Percentiles rank a stretch among this genome's conserved stretches.
Conservation (phyloP, 2,329 filamentous ascomycete species). For the Penicillium sp. region DNA sequence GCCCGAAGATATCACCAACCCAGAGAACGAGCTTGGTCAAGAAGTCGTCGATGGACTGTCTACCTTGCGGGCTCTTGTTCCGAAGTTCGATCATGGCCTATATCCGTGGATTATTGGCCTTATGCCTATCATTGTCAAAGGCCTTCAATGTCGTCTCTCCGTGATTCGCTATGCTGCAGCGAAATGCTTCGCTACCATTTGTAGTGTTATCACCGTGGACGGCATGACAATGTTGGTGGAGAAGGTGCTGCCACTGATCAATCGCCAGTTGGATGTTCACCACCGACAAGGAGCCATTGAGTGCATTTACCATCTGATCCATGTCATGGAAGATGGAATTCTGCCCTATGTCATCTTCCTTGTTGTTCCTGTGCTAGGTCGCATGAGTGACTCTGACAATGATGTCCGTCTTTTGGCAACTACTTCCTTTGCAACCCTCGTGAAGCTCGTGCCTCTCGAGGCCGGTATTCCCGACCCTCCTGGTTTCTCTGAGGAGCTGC, state of each 20-base stretch:
- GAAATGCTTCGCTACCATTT: conserved; percentile 94
- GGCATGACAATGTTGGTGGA: conserved; percentile 96
- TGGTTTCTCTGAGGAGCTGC: conserved; percentile 78
- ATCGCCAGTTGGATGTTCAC: conserved; percentile 80
- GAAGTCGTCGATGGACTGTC: conserved; percentile 93
- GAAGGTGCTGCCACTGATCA: conserved; percentile 85
- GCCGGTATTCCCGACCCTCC: conserved; percentile 96
- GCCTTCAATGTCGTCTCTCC: conserved; percentile 79
- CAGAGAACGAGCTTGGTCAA: conserved; percentile 74
- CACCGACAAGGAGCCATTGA: conserved; percentile 92
- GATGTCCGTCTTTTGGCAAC: conserved; percentile 92
- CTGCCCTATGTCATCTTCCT: conserved; percentile 98
- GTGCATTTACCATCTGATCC: conserved; percentile 92
- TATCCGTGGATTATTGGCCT: conserved; percentile 76
- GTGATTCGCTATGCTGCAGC: conserved; percentile 95
- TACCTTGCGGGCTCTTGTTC: conserved; percentile 83
- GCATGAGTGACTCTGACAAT: conserved; percentile 98
- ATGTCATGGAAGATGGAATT: conserved; percentile 95
- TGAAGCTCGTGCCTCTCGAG: conserved; percentile 94
- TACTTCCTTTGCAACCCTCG: conserved; percentile 92
- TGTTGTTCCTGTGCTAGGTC: conserved; percentile 90
- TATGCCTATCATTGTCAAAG: conserved; percentile 80
- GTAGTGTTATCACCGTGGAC: conserved; percentile 90
- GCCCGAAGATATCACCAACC: conserved; percentile 67
- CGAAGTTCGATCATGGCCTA: conserved; percentile 73